A percentile compares a stretch with the other conserved stretches of the same genome.
These are phyloP conservation scores for Termitomyces sp. DNA, from an alignment of 1,284 basidiomycete genomes.

Conservation along the genomic window DNA sequence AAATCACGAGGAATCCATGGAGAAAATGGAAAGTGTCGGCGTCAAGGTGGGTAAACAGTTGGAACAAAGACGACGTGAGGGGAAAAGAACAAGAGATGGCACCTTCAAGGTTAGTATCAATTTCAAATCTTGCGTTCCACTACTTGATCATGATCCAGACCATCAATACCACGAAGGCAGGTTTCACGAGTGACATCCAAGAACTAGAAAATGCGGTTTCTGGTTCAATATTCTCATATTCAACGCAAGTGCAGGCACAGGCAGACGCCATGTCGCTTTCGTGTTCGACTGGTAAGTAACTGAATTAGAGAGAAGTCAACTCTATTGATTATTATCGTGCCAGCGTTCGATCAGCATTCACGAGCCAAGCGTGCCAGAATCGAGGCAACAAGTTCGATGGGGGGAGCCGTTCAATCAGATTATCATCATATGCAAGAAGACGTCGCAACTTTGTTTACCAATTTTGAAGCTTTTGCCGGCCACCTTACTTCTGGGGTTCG, in stretches of 20 bases:
- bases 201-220: slow-evolving; percentile 42
- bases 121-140: not conserved
- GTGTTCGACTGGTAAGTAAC: slow-evolving; percentile 42
- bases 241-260: slow-evolving; percentile 47
- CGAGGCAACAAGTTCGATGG: slow-evolving; percentile 50
- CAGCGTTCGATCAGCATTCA: slow-evolving; percentile 58
- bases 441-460: slow-evolving; percentile 46
- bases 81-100: slow-evolving; percentile 51
- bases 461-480: slow-evolving; percentile 42
- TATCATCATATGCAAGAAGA: slow-evolving; percentile 46
- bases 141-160: slow-evolving; percentile 32
- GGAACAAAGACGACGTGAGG: slow-evolving; percentile 46
- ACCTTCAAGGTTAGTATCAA: slow-evolving; percentile 49
- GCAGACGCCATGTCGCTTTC: slow-evolving; percentile 40
- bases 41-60: slow-evolving; percentile 38
- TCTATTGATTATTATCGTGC: not conserved
- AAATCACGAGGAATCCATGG: slow-evolving; percentile 45
- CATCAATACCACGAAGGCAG: slow-evolving; percentile 34
- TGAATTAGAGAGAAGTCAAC: not conserved
- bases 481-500: slow-evolving; percentile 48
- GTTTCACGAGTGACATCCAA: slow-evolving; percentile 41
- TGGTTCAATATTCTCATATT: slow-evolving; percentile 48
- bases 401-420: slow-evolving; percentile 46
- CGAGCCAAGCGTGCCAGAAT: slow-evolving; percentile 64
- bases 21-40: slow-evolving; percentile 36